Evolutionary conservation across 805 yeast genomes (phyloP), one percentile per base, ranked within the genome.

Genomic region (Candida coquimbonensis): DNA sequence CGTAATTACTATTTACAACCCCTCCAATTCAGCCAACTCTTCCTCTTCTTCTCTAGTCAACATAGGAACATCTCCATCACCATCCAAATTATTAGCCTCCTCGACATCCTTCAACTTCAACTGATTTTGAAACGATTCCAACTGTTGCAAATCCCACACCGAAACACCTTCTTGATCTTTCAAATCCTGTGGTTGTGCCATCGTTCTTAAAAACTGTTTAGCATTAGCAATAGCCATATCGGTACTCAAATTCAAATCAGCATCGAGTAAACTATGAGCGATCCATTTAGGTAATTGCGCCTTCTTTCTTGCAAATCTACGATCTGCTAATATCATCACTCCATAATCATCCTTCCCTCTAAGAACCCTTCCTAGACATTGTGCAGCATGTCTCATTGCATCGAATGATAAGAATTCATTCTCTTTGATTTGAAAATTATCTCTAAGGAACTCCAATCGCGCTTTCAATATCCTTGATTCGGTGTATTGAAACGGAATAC

Each of bases 341-440:
- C 99, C 99, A 64, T 93, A 93, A 69, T 93, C 99, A 61, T 93
- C 97, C 63, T 93, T 93, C 53, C 99, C 99, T 69, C 99, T 79
- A 51, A 93, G 69, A 45, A 93, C 99, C 61, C 99, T 80, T 11
- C 99, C 99, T 59, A 93, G 68, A 67, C 99, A 93, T 65, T 93
- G 99, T 0, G 99, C 98, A 5, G 98, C 99, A 68, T 93, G 99
- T 61, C 99, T 80, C 99, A 93, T 93, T 13, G 99, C 99, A 66
- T 93, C 99, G 73, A 93, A 93, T 11, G 98, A 90, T 35, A 93
- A 63, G 61, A 93, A 93, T 59, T 93, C 99, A 60, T 87, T 89
- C 59, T 93, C 99, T 52, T 88, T 76, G 46, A 93, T 91, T 57
- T 89, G 95, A 62, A 79, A 91, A 57, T 89, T 90, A 61, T 93